Evolutionary conservation across 106 monocot species (phyloP).

Genomic region (Platanthera guangdongensis): DNA sequence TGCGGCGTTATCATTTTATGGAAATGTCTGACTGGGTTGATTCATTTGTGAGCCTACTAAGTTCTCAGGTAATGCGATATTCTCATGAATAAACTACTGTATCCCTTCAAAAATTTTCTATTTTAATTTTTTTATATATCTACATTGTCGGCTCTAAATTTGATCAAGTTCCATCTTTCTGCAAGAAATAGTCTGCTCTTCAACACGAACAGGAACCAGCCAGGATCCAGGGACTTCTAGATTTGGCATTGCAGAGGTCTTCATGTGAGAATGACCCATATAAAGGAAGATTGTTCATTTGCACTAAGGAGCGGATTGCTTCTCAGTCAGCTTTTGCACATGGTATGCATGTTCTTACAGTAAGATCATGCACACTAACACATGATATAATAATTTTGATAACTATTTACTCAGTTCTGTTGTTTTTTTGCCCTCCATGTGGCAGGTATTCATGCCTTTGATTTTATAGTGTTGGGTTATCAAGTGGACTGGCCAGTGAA

Average conservation of each 20-base stretch:
- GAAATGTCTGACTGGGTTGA: constrained; percentile 92
- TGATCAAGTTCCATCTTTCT: constrained; percentile 10
- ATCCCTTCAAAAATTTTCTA: not conserved
- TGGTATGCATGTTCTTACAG: constrained; percentile 19
- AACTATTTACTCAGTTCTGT: not conserved
- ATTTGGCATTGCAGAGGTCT: constrained; percentile 76
- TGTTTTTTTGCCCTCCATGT: constrained; percentile 14
- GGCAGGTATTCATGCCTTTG: constrained; percentile 51
- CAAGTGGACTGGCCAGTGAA: constrained; percentile 86
- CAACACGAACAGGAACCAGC: constrained; percentile 34
- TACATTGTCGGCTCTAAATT: not conserved
- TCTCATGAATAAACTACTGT: not conserved
- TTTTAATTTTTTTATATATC: not conserved
- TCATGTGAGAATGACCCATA: constrained; percentile 77
- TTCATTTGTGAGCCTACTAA: constrained; percentile 55
- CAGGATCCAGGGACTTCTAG: constrained; percentile 70
- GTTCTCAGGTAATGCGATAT: constrained; percentile 39
- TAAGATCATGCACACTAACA: not conserved
- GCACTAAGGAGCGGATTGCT: constrained; percentile 25
- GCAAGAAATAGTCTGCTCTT: constrained; percentile 56
- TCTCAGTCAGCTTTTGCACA: constrained; percentile 17
- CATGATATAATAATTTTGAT: not conserved
- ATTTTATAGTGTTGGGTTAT: constrained; percentile 66
- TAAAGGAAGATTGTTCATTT: constrained; percentile 63
- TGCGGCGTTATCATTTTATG: constrained; percentile 92